Evolutionary conservation across 441 rosid genomes (phyloP).

Genomic region (Kokia cookei): DNA sequence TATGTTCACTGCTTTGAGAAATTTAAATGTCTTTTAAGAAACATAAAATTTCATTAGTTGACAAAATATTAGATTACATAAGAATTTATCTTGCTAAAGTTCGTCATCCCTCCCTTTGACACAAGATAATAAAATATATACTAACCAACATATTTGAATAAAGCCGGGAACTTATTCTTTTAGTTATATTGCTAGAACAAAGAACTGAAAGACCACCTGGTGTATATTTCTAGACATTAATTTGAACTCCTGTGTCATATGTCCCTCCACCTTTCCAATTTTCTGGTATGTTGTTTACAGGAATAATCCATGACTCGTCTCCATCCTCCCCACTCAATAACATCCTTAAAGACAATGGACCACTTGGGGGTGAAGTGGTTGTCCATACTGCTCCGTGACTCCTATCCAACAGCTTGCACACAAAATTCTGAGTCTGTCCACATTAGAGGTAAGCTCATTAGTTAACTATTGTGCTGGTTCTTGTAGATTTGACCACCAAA

Average conservation of each 20-base stretch:
- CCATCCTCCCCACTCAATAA: conserved; percentile 47
- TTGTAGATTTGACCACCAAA: neutral
- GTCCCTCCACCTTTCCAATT: conserved; percentile 58
- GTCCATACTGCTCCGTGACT: conserved; percentile 68
- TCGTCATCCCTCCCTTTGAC: neutral
- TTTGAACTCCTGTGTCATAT: conserved; percentile 57
- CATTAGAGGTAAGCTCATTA: neutral
- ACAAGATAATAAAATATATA: neutral
- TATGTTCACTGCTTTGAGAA: neutral
- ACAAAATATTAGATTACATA: conserved; percentile 15
- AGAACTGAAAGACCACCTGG: neutral
- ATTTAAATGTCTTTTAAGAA: neutral
- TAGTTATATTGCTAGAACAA: neutral
- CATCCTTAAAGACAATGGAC: conserved; percentile 58
- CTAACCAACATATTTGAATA: conserved; percentile 2
- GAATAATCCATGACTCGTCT: conserved; percentile 52
- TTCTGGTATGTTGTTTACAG: conserved; percentile 45
- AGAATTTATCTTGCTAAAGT: neutral
- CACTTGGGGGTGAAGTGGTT: conserved; percentile 48
- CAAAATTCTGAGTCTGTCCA: conserved; percentile 41
- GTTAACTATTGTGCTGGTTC: neutral
- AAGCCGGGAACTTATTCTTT: neutral
- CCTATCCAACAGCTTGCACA: conserved; percentile 60
- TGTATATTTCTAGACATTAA: conserved; percentile 19
- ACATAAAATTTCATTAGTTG: neutral